phyloP scores from a whole-genome alignment of 1,139 yeast genomes.

The Hyphopichia khmerensis region DNA sequence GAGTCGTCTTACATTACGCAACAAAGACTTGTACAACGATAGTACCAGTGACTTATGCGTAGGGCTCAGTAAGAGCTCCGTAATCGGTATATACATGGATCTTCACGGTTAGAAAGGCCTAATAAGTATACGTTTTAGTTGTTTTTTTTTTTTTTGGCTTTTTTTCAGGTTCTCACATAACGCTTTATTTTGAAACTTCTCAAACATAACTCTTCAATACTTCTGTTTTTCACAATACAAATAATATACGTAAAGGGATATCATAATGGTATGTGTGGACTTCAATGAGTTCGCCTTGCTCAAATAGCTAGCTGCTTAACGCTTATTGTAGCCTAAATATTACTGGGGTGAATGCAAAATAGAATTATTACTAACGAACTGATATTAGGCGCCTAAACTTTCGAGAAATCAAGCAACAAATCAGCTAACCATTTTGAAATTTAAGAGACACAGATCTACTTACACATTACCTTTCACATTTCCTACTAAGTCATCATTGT shows the following conservation, averaged over 20 bases:
- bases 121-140: neutral
- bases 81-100: constrained; percentile 2
- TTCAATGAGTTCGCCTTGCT: no score
- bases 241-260: no score
- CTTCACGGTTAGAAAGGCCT: neutral
- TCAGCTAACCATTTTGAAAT: constrained; percentile 34
- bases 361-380: constrained; percentile 6
- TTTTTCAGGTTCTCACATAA: neutral
- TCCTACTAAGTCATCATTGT: constrained; percentile 11
- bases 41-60: constrained; percentile 3
- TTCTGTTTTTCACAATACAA: no score
- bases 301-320: no score
- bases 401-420: constrained; percentile 15
- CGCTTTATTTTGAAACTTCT: neutral
- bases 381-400: constrained; percentile 32
- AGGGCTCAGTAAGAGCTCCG: constrained; percentile 1
- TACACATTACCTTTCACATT: constrained; percentile 35
- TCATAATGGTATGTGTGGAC: no score
- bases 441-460: constrained; percentile 44
- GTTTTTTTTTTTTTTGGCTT: neutral
- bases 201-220: no score
- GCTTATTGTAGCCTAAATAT: no score
- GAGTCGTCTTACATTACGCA: constrained; percentile 14
- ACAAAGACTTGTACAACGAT: constrained; percentile 19
- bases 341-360: no score